Base-by-base conservation (phyloP, 2,329 filamentous ascomycete species). In the Monosporascus sp. region DNA sequence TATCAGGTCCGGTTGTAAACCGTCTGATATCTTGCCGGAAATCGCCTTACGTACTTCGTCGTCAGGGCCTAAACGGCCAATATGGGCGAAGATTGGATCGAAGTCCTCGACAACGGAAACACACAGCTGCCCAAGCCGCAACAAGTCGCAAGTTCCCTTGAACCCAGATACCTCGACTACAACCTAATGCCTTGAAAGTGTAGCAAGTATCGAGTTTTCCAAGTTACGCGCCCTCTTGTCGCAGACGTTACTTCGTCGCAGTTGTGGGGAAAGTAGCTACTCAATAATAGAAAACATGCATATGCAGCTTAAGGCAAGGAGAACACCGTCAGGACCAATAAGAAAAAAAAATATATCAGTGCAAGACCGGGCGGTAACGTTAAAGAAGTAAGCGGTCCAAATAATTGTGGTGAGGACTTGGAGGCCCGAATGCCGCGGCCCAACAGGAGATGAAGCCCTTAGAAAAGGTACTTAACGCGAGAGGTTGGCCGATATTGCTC, bases 1-100 rank as follows among this genome's bases (percentile, higher is more conserved):
- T 45, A 55, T 38, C 41, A 51, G 56, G 54, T 35, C 52, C 54
- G 52, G 52, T 54, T 56, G 47, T 51, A 55, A 54, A 55, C 53
- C 58, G 56, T 56, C 55, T 46, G 43, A 26, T 46, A 20, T 46
- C 11, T 46, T 26, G 40, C 14, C 43, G 22, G n/a, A 17, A 31
- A 45, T 31, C 5, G 20, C 22, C 26, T 22, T 26, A n/a, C 17
- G 14, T 18, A 26, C 24, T 14, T 7, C 18, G 41, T 20, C 22
- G 15, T 7, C 24, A 15, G 43, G 14, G 22, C 17, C 22, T 46
- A 7, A 28, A 24, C 4, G 18, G 43, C 14, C 22, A 6, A 14
- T 43, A 43, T 24, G n/a, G 40, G n/a, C 18, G 18, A 11, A 24
- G 9, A 43, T 43, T 3, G 40, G 40, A 43, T 20, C 18, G 20